phyloP scores from a whole-genome alignment of 805 yeast species.

The Candida germanica region DNA sequence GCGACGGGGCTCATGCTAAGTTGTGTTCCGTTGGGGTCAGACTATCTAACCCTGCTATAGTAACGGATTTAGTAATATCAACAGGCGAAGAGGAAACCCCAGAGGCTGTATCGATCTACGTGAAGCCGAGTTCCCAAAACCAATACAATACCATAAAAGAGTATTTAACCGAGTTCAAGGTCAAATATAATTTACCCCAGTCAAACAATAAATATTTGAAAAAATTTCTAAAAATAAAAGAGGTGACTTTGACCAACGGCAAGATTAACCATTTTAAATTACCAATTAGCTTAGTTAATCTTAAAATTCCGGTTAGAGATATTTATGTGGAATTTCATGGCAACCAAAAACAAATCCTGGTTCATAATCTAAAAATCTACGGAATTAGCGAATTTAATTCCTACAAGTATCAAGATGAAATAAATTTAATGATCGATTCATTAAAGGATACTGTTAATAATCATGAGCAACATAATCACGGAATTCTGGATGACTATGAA shows the following conservation, averaged over 20 bases:
- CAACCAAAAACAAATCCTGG: slow-evolving; percentile 10
- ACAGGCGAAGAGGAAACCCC: slow-evolving; percentile 17
- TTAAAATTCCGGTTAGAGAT: slow-evolving; percentile 30
- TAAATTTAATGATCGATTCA: slow-evolving; percentile 15
- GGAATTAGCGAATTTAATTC: slow-evolving; percentile 29
- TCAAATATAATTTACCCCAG: slow-evolving; percentile 4
- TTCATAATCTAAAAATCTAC: slow-evolving; percentile 23
- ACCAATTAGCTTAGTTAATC: slow-evolving; percentile 32
- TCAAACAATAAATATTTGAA: slow-evolving; percentile 24
- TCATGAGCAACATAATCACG: too few species aligned
- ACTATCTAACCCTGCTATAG: slow-evolving; percentile 26
- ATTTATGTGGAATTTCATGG: slow-evolving; percentile 26
- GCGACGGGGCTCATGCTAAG: slow-evolving; percentile 16
- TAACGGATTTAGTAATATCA: slow-evolving; percentile 34
- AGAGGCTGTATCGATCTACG: slow-evolving; percentile 20
- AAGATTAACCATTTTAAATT: slow-evolving; percentile 26
- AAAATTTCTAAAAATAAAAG: slow-evolving; percentile 31
- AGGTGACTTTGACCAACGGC: slow-evolving; percentile 15
- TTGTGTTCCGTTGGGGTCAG: slow-evolving; percentile 36
- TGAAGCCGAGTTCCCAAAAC: slow-evolving; percentile 25
- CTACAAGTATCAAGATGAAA: slow-evolving; percentile 21
- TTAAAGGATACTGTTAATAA: slow-evolving; percentile 1
- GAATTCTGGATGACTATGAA: background rate
- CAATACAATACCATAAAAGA: slow-evolving; percentile 18
- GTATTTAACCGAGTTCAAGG: slow-evolving; percentile 17